phyloP scores from a whole-genome alignment of 106 monocot species.

The Dactylorhiza incarnata region DNA sequence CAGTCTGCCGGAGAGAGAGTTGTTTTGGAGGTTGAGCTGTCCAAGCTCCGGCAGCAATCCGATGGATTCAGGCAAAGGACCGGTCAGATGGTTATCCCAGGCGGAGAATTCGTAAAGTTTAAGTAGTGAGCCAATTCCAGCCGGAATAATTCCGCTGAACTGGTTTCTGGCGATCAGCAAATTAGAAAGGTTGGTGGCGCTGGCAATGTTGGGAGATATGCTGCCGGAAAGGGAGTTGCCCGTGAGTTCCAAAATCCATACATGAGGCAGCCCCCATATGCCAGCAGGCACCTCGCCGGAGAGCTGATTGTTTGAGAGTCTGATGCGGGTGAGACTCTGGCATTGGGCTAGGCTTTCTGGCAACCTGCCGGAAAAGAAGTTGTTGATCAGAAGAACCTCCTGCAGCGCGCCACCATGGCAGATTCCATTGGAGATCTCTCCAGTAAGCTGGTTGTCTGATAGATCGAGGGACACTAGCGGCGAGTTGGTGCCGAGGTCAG shows the following conservation, averaged over 20 bases:
- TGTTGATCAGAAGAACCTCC: constrained; percentile 34
- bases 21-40: constrained; percentile 33
- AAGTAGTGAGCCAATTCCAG: constrained; percentile 36
- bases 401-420: constrained; percentile 26
- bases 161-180: constrained; percentile 13
- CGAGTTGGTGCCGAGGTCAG: constrained; percentile 22
- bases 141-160: constrained; percentile 43
- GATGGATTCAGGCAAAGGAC: constrained; percentile 35
- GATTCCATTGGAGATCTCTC: constrained; percentile 28
- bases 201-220: constrained; percentile 18
- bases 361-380: constrained; percentile 28
- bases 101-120: constrained; percentile 33
- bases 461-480: constrained; percentile 33
- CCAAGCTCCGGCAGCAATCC: constrained; percentile 29
- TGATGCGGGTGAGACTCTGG: constrained; percentile 11
- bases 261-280: constrained; percentile 31
- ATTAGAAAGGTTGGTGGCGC: constrained; percentile 26
- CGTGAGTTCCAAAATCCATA: constrained; percentile 28
- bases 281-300: constrained; percentile 30
- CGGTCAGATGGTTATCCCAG: constrained; percentile 37
- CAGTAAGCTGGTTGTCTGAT: constrained; percentile 35
- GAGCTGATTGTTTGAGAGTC: constrained; percentile 22
- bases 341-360: constrained; percentile 27
- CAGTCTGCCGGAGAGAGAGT: constrained; percentile 47
- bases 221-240: constrained; percentile 27